Evolutionary conservation across 2,329 filamentous ascomycete species (phyloP), one percentile per base, ranked within the genome.

Genomic region (Arthrobotrys megalospora): DNA sequence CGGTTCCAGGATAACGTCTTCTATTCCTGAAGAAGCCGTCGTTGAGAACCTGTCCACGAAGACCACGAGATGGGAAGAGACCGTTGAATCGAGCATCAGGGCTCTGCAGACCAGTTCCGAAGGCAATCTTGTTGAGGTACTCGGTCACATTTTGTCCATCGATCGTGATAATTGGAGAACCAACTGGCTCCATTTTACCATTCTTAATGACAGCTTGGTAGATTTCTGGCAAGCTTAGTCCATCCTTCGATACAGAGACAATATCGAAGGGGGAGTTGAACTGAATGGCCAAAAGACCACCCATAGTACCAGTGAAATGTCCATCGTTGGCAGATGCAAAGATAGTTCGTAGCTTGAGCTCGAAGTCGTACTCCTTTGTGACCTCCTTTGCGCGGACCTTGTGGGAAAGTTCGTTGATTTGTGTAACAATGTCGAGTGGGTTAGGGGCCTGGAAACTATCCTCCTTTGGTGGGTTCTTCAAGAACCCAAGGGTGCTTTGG

Each of bases 331-430:
- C 76, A 28, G 47, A 64, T 11, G 76, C 76, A 16, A 73, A 60
- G 21, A 73, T 66, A 10, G 3, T 66, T 60, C 67, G 50, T 4
- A 79, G 45, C 48, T 75, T 68, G 1, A 73, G 41, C 19, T 79
- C 76, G 34, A 75, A 79, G 32, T 79, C 76, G 32, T 75, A 73
- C n/a, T 79, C 76, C 28, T 75, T 60, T 1, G 69, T 79, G 28
- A 78, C 66, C 10, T 70, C 76, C 24, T 73, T 79, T 0, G 69
- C 36, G 11, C 76, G 50, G 24, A 78, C 63, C 28, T 55, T 45
- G 28, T 78, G 67, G 14, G 75, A 62, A 16, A 78, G 63, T 3
- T 78, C 67, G 19, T 50, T 71, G 53, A 78, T 78, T 24, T 68
- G 52, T 28, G 60, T 55, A 21, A 78, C 67, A 21, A 78, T 16